Base-by-base conservation (phyloP, 305 asterid genomes). In the Nicotiana rustica region DNA sequence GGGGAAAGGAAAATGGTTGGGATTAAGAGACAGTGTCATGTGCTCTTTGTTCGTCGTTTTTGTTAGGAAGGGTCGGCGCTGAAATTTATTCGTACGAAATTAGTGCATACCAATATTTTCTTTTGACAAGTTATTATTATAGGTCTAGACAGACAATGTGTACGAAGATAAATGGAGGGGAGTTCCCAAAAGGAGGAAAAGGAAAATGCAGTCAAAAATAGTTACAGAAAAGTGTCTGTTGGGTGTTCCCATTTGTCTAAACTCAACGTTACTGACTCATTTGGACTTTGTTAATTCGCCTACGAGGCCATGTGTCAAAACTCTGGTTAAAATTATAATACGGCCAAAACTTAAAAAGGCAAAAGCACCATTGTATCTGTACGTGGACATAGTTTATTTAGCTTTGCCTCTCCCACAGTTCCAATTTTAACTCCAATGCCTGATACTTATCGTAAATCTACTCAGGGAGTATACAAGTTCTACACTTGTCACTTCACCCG, bases 1-100 rank as follows among this genome's bases (percentile, higher is more conserved):
- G 79, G 49, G 17, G 35, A 33, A 52, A 21, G 33, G 44, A 12
- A 14, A 3, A 7, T 10, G 68, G 10, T 44, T 31, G 21, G 71
- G 78, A 75, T 1, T 44, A 19, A 67, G 80, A 59, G 82, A 73
- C 89, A 82, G 41, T 21, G 44, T 33, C 89, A 84, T 86, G 89
- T 86, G 89, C 87, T 49, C 29, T 35, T 84, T 84, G 89, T 86
- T 86, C 77, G 89, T 85, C 87, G 76, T 82, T 19, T 84, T 82
- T 36, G 78, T 76, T 38, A 69, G 73, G 77, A 83, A 83, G 80
- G 80, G 68, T 83, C 86, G 88, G 84, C 70, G 62, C 82, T 57
- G 76, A 67, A 79, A 59, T 61, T 75, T 71, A 25, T 29, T 44
- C 81, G 65, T 35, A 33, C 44, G 77, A 76, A 60, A 82, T 47